phyloP scores from a whole-genome alignment of 1,139 yeast genomes.

The Hanseniaspora uvarum region DNA sequence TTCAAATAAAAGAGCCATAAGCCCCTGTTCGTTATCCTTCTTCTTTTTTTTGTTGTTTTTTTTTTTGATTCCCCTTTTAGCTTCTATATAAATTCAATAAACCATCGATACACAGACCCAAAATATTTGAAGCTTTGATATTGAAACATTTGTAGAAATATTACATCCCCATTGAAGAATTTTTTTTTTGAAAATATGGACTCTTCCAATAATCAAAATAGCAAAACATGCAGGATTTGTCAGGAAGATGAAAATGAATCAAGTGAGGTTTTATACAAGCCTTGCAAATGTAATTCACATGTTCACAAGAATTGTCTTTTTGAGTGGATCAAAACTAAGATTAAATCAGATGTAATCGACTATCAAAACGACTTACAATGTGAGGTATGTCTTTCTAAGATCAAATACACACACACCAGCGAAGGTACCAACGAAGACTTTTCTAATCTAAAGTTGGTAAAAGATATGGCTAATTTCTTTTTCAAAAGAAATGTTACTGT shows the following conservation, averaged over 20 bases:
- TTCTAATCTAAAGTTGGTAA: background rate
- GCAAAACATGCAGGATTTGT: conserved; percentile 12
- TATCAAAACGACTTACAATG: conserved; percentile 16
- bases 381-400: conserved; percentile 10
- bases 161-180: too few relatives aligned
- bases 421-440: background rate
- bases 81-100: too few relatives aligned
- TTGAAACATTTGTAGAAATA: background rate
- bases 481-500: conserved; percentile 1
- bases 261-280: background rate
- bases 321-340: conserved; percentile 10
- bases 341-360: conserved; percentile 9
- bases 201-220: background rate
- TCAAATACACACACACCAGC: conserved; percentile 1
- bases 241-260: conserved; percentile 15
- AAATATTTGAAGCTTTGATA: too few relatives aligned
- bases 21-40: too few relatives aligned
- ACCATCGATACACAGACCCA: too few relatives aligned
- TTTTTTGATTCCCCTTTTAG: background rate
- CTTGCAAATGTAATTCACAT: conserved; percentile 14
- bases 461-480: background rate
- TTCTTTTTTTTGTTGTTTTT: too few relatives aligned
- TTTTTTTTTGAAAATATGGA: too few relatives aligned
- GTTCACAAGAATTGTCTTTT: conserved; percentile 11
- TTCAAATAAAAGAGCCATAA: too few relatives aligned